These are phyloP conservation scores for Corrigiola litoralis DNA, from an alignment of 179 eudicot genomes.

Conservation along the genomic window DNA sequence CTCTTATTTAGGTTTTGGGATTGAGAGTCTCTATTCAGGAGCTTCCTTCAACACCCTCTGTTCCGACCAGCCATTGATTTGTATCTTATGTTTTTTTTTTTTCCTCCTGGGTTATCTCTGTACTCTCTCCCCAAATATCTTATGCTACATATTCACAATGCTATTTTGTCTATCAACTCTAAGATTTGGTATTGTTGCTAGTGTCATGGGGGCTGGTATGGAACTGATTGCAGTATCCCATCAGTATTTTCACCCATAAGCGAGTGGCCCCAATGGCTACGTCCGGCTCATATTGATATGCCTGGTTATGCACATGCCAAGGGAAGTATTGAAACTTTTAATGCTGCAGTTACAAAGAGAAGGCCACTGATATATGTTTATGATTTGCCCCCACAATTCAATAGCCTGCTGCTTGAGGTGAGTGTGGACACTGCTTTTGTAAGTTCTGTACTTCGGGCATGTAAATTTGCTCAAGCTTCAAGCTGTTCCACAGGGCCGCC, in stretches of 20 bases:
- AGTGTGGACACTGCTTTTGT: slow-evolving; percentile 24
- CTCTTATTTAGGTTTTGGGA: too few species aligned
- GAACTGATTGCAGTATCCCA: slow-evolving; percentile 88
- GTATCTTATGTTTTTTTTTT: too few species aligned
- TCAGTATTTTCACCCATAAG: slow-evolving; percentile 62
- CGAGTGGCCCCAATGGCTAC: slow-evolving; percentile 90
- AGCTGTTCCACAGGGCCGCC: slow-evolving; percentile 70
- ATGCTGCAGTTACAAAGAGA: slow-evolving; percentile 71
- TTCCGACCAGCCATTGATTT: too few species aligned
- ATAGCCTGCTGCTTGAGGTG: slow-evolving; percentile 90
- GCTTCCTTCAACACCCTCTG: too few species aligned
- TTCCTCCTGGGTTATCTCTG: too few species aligned
- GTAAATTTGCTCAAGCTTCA: slow-evolving; percentile 11
- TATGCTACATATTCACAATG: too few species aligned
- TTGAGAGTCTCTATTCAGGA: too few species aligned
- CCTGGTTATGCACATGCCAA: slow-evolving; percentile 38
- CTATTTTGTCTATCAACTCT: slow-evolving; percentile 15
- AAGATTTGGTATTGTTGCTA: slow-evolving; percentile 24
- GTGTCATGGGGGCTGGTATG: slow-evolving; percentile 92
- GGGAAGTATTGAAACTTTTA: slow-evolving; percentile 38
- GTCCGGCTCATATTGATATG: slow-evolving; percentile 66
- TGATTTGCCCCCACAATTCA: slow-evolving; percentile 84
- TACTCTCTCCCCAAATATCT: too few species aligned
- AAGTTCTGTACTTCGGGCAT: background rate
- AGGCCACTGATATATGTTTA: slow-evolving; percentile 92